Evolutionary conservation across 768 basidiomycete genomes (phyloP).

Genomic region (Phlegmacium glaucopus): DNA sequence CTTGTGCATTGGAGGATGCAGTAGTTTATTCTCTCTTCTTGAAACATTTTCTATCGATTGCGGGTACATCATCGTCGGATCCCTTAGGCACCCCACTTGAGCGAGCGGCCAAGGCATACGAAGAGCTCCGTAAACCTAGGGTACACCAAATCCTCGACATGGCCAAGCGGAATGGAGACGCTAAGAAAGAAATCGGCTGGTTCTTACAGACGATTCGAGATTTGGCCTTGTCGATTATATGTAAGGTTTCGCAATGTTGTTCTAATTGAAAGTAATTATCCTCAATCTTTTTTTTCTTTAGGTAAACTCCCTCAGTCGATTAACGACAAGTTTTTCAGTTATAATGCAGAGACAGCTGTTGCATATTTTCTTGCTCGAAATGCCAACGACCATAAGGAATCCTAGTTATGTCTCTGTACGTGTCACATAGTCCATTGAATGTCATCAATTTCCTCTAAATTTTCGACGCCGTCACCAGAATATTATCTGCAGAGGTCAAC

Average conservation of each 20-base stretch:
- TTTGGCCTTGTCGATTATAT: constrained; percentile 27
- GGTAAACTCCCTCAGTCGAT: too few relatives aligned
- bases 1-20: constrained; percentile 39
- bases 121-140: constrained; percentile 30
- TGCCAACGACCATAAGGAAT: too few relatives aligned
- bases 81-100: constrained; percentile 7
- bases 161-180: constrained; percentile 28
- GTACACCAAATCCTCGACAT: constrained; percentile 26
- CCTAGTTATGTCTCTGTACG: too few relatives aligned
- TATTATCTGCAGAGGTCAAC: too few relatives aligned
- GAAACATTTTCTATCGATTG: constrained; percentile 23
- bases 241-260: constrained; percentile 18
- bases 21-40: constrained; percentile 32
- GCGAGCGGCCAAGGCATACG: constrained; percentile 26
- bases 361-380: too few relatives aligned
- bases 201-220: constrained; percentile 31
- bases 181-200: constrained; percentile 28
- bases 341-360: too few relatives aligned
- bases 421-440: too few relatives aligned
- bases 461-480: too few relatives aligned
- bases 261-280: too few relatives aligned
- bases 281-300: too few relatives aligned
- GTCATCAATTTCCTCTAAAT: too few relatives aligned
- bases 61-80: background rate
- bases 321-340: too few relatives aligned